Evolutionary conservation across 495 filamentous ascomycete species (phyloP), one percentile per base, ranked within the genome.

Genomic region (Penicillium roqueforti): DNA sequence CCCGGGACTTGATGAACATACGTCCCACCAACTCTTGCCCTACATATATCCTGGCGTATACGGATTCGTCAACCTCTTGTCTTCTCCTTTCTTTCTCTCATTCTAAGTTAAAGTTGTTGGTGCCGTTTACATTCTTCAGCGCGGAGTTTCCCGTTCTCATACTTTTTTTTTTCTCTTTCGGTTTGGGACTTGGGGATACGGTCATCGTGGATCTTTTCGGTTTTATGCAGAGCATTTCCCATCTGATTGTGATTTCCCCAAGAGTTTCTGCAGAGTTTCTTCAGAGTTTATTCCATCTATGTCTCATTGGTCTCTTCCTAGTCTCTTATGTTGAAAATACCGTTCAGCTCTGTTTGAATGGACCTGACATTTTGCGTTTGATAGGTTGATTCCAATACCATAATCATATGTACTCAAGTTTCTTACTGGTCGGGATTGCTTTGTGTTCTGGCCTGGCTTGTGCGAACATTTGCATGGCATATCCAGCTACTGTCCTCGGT

Each of bases 131-230:
- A 46, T 53, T 54, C 41, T 57, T 52, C 37, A 63, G 63, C 60
- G 60, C 58, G 58, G 51, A 58, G 56, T 63, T 60, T 54, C 42
- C 63, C 34, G 34, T 64, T 67, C 49, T 58, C 34, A 46, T 58
- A 16, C 8, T 36, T 50, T 28, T 51, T 57, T 51, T 39, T 50
- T 19, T 44, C 53, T 51, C 29, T n/a, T 47, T 32, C 11, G 48
- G 45, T 34, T 19, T 34, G 56, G 39, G 32, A 3, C 13, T 44
- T 23, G 51, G 32, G 51, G 23, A 11, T 47, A 28, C 28, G 19
- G 39, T 36, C n/a, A 23, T 52, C 9, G 34, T 47, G 11, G 42
- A 23, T 54, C 16, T 29, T 40, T 53, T 42, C n/a, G 31, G 45
- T 55, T 55, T 47, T 14, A 19, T 43, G 44, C 45, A 49, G 31